Percentiles rank a stretch among this genome's conserved stretches.
These are phyloP conservation scores for Arthonia radiata DNA, from an alignment of 495 filamentous ascomycete species.

Conservation along the genomic window DNA sequence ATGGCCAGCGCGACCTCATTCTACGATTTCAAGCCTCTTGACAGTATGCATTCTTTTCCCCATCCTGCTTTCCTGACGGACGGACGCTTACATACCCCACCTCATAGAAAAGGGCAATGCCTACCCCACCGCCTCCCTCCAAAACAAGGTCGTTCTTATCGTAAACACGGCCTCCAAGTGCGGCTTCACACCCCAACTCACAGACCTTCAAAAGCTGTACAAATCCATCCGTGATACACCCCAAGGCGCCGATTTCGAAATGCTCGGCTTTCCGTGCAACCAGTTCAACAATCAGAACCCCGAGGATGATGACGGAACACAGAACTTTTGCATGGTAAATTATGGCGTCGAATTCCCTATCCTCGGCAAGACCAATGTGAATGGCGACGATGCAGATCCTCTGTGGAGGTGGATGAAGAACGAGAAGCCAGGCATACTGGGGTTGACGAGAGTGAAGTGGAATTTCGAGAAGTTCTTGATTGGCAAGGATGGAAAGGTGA, in stretches of 20 bases:
- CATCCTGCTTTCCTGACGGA: not conserved
- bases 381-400: constrained; percentile 58
- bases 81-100: constrained; percentile 2
- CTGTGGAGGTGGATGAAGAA: constrained; percentile 76
- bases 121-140: constrained; percentile 39
- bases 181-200: constrained; percentile 95
- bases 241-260: constrained; percentile 41
- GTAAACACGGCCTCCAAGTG: constrained; percentile 99
- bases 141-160: constrained; percentile 78
- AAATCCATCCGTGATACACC: constrained; percentile 42
- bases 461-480: constrained; percentile 97
- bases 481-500: constrained; percentile 62
- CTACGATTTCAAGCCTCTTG: constrained; percentile 72
- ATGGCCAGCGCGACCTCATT: constrained; percentile 81
- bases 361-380: constrained; percentile 77
- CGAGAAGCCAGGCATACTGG: constrained; percentile 57
- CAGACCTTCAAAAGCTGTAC: constrained; percentile 75
- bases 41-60: constrained; percentile 29
- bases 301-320: constrained; percentile 70
- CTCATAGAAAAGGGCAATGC: constrained; percentile 45
- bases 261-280: constrained; percentile 96
- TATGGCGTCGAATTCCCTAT: constrained; percentile 90
- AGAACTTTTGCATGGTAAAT: constrained; percentile 77
- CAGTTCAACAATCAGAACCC: constrained; percentile 87
- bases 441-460: constrained; percentile 81